A percentile compares a stretch with the other conserved stretches of the same genome.
Conservation (phyloP, 2,329 filamentous ascomycete species). For the Alternaria rosae region DNA sequence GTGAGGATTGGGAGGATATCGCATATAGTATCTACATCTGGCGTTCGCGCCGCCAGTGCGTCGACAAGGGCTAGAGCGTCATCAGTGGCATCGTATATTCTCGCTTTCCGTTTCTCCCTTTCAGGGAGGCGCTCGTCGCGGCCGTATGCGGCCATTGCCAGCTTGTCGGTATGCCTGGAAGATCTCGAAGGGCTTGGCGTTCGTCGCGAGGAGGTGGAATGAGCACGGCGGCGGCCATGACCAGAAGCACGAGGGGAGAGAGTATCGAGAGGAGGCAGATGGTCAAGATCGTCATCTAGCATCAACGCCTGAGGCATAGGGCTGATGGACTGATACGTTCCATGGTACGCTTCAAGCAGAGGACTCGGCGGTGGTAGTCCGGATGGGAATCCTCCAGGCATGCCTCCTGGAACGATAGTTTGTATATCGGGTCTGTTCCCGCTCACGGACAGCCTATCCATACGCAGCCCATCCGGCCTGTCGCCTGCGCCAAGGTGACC, state of each 20-base stretch:
- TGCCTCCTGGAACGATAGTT: slow-evolving; percentile 44
- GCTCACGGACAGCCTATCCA: slow-evolving; percentile 58
- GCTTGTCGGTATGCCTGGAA: slow-evolving; percentile 40
- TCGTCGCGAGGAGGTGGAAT: slow-evolving; percentile 40
- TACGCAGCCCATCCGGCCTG: slow-evolving; percentile 50
- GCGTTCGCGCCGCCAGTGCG: slow-evolving; percentile 71
- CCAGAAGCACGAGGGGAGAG: slow-evolving; percentile 42
- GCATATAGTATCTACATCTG: slow-evolving; percentile 74
- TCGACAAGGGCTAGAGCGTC: slow-evolving; percentile 79
- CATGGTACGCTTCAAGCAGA: slow-evolving; percentile 88
- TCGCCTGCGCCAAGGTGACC: slow-evolving; percentile 37
- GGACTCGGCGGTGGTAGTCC: slow-evolving; percentile 76
- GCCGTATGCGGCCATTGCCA: slow-evolving; percentile 40
- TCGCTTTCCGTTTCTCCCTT: slow-evolving; percentile 64
- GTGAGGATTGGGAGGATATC: slow-evolving; percentile 84
- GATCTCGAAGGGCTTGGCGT: slow-evolving; percentile 39
- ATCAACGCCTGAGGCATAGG: slow-evolving; percentile 86
- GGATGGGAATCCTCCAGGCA: slow-evolving; percentile 19
- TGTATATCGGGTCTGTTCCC: slow-evolving; percentile 54
- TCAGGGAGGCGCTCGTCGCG: slow-evolving; percentile 20
- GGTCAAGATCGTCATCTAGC: slow-evolving; percentile 63
- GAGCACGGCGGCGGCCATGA: slow-evolving; percentile 36
- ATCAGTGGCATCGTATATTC: slow-evolving; percentile 83
- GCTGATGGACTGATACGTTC: slow-evolving; percentile 92
- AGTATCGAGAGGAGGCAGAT: slow-evolving; percentile 45